These are phyloP conservation scores for Cystobasidium slooffiae DNA, from an alignment of 1,284 basidiomycete genomes.

Conservation along the genomic window DNA sequence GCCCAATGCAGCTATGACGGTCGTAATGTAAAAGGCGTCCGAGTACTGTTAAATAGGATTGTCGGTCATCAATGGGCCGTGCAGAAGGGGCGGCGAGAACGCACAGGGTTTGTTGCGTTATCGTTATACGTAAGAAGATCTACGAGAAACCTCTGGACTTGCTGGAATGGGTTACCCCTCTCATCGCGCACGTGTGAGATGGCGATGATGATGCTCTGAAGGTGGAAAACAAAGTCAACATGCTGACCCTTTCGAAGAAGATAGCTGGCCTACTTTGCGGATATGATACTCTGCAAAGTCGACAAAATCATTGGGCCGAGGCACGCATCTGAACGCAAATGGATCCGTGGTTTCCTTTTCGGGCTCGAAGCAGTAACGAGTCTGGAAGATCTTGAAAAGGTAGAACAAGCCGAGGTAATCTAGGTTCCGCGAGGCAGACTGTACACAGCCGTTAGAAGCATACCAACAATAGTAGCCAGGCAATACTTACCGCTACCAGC, in stretches of 20 bases:
- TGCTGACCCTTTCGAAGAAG: too few relatives aligned
- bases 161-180: slow-evolving; percentile 75
- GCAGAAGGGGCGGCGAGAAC: slow-evolving; percentile 45
- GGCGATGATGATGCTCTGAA: slow-evolving; percentile 71
- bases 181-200: slow-evolving; percentile 83
- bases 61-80: slow-evolving; percentile 4
- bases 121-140: slow-evolving; percentile 92
- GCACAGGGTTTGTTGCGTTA: slow-evolving; percentile 75
- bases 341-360: slow-evolving; percentile 76
- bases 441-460: not conserved
- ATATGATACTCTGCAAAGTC: slow-evolving; percentile 93
- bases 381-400: slow-evolving; percentile 86
- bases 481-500: slow-evolving; percentile 72
- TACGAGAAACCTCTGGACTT: slow-evolving; percentile 88
- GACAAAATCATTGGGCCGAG: slow-evolving; percentile 90
- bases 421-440: slow-evolving; percentile 69
- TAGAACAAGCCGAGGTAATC: slow-evolving; percentile 93
- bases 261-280: slow-evolving; percentile 63
- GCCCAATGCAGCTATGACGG: slow-evolving; percentile 80
- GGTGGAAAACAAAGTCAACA: not conserved
- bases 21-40: slow-evolving; percentile 88
- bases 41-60: slow-evolving; percentile 66
- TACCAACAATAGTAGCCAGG: too few relatives aligned
- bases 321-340: slow-evolving; percentile 81
- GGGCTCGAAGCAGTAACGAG: slow-evolving; percentile 88